Evolutionary conservation across 805 yeast species (phyloP), one percentile per base, ranked within the genome.

Genomic region (fission yeast (Schizosaccharomyces pombe)): DNA sequence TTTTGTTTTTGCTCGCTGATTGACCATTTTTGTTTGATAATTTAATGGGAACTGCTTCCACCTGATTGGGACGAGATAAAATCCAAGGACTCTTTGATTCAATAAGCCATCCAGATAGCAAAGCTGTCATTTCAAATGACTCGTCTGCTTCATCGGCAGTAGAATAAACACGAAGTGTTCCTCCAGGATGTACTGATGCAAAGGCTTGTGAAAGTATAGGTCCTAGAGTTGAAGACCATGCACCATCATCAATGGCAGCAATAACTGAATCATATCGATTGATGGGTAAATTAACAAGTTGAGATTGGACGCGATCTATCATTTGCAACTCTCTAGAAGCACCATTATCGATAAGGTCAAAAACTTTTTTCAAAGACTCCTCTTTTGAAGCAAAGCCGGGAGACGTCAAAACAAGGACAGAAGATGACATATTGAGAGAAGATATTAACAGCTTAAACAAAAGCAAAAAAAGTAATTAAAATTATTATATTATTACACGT

Each of bases 61-160:
- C 49, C 26, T 43, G 49, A 22, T 28, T 30, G n/a, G 49, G 49
- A 12, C 49, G 47, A n/a, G 60, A 54, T 11, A 58, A 29, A 24
- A 75, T 69, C 2, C 74, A 63, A 56, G 75, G 78, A 12, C 26
- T 12, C 49, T 43, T 43, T 19, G 49, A 43, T 14, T 52, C 58
- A 1, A 56, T 49, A 9, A 59, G 56, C 54, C 75, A 80, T 0
- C 87, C 89, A 32, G 73, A 71, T 70, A 79, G 72, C 54, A 82
- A 69, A 28, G 79, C 87, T 60, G 79, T 81, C 55, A 84, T 63
- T 52, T 22, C 39, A 16, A 43, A 43, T 1, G 77, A 74, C 54
- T 72, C 63, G 3, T 70, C 60, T 2, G 70, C 69, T 12, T 53
- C 61, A 57, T 55, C 58, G 55, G 43, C 58, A 9, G 66, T 65